Percentiles rank a stretch among this genome's conserved stretches.
phyloP scores from a whole-genome alignment of 371 early-diverging fungal genomes.

The Catenaria anguillulae region DNA sequence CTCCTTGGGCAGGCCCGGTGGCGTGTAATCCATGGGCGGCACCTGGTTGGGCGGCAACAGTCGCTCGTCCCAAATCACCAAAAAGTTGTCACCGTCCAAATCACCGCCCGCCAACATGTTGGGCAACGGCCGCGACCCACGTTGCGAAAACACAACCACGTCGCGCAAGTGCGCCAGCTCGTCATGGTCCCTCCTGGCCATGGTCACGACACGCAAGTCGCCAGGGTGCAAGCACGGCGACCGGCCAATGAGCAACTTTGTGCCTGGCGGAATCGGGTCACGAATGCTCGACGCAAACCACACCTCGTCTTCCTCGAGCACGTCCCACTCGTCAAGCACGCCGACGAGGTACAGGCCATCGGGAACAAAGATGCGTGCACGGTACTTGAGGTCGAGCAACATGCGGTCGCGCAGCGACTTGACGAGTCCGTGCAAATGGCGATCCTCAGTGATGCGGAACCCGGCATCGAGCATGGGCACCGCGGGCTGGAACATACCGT shows the following conservation, averaged over 20 bases:
- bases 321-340: constrained; percentile 50
- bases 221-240: constrained; percentile 75
- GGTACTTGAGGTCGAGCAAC: constrained; percentile 47
- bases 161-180: constrained; percentile 41
- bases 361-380: constrained; percentile 49
- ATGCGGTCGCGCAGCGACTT: constrained; percentile 33
- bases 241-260: constrained; percentile 40
- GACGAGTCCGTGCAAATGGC: constrained; percentile 37
- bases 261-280: constrained; percentile 14
- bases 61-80: constrained; percentile 49
- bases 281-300: too few species aligned
- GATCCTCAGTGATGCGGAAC: constrained; percentile 35
- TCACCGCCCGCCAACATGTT: constrained; percentile 72
- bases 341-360: constrained; percentile 56
- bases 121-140: constrained; percentile 54
- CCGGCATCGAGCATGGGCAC: too few species aligned
- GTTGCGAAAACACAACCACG: constrained; percentile 62
- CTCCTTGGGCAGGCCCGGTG: too few species aligned
- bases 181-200: constrained; percentile 31
- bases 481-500: too few species aligned
- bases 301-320: background rate
- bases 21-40: constrained; percentile 46
- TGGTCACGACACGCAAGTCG: constrained; percentile 47
- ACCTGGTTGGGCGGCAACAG: constrained; percentile 34
- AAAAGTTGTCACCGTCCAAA: constrained; percentile 59